phyloP scores from a whole-genome alignment of 257 asterid species.

The Catharanthus roseus region DNA sequence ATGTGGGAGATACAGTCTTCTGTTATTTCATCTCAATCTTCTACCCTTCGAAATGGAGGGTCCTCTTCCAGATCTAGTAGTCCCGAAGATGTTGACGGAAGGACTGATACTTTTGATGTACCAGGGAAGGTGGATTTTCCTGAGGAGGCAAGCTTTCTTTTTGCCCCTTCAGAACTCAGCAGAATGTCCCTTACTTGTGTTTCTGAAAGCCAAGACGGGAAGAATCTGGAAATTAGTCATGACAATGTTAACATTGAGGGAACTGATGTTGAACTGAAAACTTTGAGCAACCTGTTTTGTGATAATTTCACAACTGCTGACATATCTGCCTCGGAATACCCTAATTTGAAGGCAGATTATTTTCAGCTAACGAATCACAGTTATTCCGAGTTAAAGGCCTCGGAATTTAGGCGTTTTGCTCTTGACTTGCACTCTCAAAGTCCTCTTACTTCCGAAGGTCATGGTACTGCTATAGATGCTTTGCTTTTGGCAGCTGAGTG shows the following conservation, averaged over 20 bases:
- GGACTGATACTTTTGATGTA: slow-evolving; percentile 41
- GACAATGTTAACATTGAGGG: slow-evolving; percentile 33
- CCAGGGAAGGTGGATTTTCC: slow-evolving; percentile 50
- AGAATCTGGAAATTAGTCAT: slow-evolving; percentile 33
- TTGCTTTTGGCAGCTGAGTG: slow-evolving; percentile 96
- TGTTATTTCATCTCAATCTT: slow-evolving; percentile 34
- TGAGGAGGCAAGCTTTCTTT: slow-evolving; percentile 76
- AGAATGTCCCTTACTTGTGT: slow-evolving; percentile 51
- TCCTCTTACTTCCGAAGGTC: slow-evolving; percentile 63
- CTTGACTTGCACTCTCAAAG: slow-evolving; percentile 64
- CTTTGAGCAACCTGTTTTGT: slow-evolving; percentile 29
- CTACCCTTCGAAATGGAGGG: slow-evolving; percentile 36
- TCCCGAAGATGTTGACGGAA: slow-evolving; percentile 59
- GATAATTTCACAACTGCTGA: slow-evolving; percentile 23
- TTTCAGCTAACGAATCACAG: slow-evolving; percentile 66
- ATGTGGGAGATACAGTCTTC: slow-evolving; percentile 38
- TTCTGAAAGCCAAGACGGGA: slow-evolving; percentile 44
- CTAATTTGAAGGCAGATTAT: slow-evolving; percentile 62
- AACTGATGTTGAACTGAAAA: slow-evolving; percentile 25
- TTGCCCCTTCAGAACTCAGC: slow-evolving; percentile 76
- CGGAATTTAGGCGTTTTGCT: slow-evolving; percentile 87
- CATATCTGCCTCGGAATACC: slow-evolving; percentile 37
- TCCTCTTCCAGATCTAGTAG: slow-evolving; percentile 38
- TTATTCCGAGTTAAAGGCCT: slow-evolving; percentile 86
- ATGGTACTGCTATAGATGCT: slow-evolving; percentile 74